Conservation (phyloP, 2,329 filamentous ascomycete species). For the Aspergillus pseudoviridinutans region DNA sequence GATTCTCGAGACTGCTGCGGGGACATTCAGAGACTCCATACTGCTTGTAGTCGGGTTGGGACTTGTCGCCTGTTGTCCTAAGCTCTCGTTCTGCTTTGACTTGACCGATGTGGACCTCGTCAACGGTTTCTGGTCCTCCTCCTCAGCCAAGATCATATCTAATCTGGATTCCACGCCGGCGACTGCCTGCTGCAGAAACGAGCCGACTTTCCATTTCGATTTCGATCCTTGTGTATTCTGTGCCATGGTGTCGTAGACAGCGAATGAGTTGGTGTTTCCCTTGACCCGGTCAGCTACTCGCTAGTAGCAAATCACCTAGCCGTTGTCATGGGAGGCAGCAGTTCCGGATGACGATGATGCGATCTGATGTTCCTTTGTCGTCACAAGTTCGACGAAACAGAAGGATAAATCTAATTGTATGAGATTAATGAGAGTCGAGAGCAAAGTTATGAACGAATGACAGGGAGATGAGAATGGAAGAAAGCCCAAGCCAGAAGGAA, state of each 20-base stretch:
- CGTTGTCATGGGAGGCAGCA: constrained; percentile 11
- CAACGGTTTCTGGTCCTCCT: constrained; percentile 38
- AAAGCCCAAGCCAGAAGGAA: not conserved
- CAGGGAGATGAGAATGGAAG: constrained; percentile 2
- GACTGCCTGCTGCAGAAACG: constrained; percentile 82
- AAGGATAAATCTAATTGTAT: not conserved
- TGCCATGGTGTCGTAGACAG: constrained; percentile 23
- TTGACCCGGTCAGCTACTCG: not conserved
- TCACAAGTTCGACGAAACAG: constrained; percentile 1
- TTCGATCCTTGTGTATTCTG: constrained; percentile 42
- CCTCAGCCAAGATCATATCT: constrained; percentile 85
- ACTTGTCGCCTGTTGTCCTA: constrained; percentile 17
- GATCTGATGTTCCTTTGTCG: constrained; percentile 9
- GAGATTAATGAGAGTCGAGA: not conserved
- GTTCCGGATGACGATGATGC: constrained; percentile 1
- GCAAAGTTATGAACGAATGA: constrained; percentile 7
- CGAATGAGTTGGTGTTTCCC: not conserved
- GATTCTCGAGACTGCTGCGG: not conserved
- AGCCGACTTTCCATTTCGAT: constrained; percentile 64
- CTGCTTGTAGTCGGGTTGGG: constrained; percentile 22
- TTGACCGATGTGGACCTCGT: constrained; percentile 23
- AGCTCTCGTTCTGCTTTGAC: constrained; percentile 34
- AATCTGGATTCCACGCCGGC: constrained; percentile 90
- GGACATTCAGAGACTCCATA: constrained; percentile 19
- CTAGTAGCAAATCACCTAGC: constrained; percentile 9